Conservation (phyloP, 208 protist genomes). For the Acanthamoeba culbertsoni region DNA sequence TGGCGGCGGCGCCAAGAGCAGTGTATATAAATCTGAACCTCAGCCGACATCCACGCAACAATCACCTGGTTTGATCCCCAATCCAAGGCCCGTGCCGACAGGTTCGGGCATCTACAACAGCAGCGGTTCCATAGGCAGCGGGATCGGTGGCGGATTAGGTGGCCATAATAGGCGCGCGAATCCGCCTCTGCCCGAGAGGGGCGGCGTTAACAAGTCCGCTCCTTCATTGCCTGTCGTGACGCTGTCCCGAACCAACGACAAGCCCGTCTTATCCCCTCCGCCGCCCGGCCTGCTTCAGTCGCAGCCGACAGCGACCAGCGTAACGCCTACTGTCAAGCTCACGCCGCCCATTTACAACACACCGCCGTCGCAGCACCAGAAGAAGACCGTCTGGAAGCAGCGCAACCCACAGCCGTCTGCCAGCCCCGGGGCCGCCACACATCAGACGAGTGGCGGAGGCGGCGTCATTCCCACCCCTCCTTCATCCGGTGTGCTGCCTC, state of each 20-base stretch:
- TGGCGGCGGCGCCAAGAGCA: background rate
- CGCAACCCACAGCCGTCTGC: background rate
- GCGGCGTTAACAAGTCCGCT: background rate
- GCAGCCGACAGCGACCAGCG: background rate
- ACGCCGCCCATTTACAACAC: background rate
- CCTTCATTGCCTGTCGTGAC: background rate
- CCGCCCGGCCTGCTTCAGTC: background rate
- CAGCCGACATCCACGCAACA: too few species aligned
- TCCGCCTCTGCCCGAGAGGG: too few species aligned
- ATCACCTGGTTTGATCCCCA: too few species aligned
- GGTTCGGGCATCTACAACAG: too few species aligned
- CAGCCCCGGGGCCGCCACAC: background rate
- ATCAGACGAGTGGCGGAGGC: background rate
- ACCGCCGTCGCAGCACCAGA: background rate
- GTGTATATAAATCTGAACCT: conserved; percentile 38
- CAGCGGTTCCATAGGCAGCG: too few species aligned
- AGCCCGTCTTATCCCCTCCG: background rate
- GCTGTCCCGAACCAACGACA: background rate
- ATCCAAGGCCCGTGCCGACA: too few species aligned
- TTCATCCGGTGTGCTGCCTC: background rate
- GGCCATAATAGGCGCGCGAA: too few species aligned
- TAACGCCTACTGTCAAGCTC: background rate
- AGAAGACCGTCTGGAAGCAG: background rate
- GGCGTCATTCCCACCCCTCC: background rate
- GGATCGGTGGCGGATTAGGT: too few species aligned